phyloP scores from a whole-genome alignment of 192 early-diverging fungal species.

The Coemansia sp. region DNA sequence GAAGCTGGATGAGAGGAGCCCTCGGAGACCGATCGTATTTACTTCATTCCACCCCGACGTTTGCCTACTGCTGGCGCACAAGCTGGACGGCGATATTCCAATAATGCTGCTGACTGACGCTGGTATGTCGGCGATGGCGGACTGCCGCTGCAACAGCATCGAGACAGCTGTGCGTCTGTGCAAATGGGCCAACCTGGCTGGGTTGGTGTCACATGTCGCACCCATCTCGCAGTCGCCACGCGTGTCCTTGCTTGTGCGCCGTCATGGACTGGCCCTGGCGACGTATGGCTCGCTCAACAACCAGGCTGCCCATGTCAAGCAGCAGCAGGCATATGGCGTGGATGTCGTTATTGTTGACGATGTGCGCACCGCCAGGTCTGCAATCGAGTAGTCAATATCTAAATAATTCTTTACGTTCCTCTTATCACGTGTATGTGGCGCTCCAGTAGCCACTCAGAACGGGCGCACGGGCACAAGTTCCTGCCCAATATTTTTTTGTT shows the following conservation, averaged over 20 bases:
- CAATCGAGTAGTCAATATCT: slow-evolving; percentile 1
- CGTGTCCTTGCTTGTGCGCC: slow-evolving; percentile 67
- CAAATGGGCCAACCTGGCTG: slow-evolving; percentile 65
- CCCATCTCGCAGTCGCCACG: slow-evolving; percentile 76
- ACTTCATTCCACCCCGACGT: slow-evolving; percentile 91
- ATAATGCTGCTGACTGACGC: slow-evolving; percentile 91
- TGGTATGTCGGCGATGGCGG: slow-evolving; percentile 68
- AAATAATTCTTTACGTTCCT: background rate
- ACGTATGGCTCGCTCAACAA: slow-evolving; percentile 86
- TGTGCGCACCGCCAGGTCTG: slow-evolving; percentile 55
- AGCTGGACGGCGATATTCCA: slow-evolving; percentile 77
- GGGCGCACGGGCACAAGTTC: background rate
- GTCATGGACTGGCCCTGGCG: slow-evolving; percentile 66
- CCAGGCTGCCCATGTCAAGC: slow-evolving; percentile 61
- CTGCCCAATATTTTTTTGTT: slow-evolving; percentile 1
- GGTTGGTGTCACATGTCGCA: slow-evolving; percentile 72
- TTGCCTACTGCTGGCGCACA: slow-evolving; percentile 78
- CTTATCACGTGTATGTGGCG: background rate
- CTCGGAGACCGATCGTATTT: slow-evolving; percentile 77
- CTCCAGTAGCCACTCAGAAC: background rate
- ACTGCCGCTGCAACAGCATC: slow-evolving; percentile 77
- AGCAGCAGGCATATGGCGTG: slow-evolving; percentile 76
- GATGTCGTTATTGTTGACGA: slow-evolving; percentile 84
- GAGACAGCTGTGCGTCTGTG: slow-evolving; percentile 77
- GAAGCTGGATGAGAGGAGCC: background rate